Evolutionary conservation across 257 asterid genomes (phyloP), one percentile per base, ranked within the genome.

Genomic region (Forsythia suspensa): DNA sequence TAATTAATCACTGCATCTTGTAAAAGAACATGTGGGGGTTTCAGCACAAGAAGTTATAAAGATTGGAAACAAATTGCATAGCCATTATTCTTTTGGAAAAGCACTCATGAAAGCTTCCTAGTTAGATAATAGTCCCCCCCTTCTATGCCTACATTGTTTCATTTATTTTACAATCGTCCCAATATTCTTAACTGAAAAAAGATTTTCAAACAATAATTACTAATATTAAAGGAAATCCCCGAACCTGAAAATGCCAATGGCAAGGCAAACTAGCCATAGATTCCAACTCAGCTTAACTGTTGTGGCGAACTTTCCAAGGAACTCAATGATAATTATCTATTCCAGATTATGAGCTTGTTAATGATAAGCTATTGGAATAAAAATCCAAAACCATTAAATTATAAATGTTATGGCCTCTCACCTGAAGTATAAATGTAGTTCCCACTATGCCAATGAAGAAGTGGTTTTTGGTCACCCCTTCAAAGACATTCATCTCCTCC

Each of bases 361-460:
- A 69, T 71, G 29, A 43, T 68, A 75, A 73, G 42, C 61, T 61
- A 80, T 36, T 67, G 38, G 72, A 21, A 68, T 69, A 57, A 65
- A 74, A 18, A 7, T 55, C 15, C 11, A 43, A 55, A 72, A 13
- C 15, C 52, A 20, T 39, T 57, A 44, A 12, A 24, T 20, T 39
- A n/a, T 42, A 12, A 34, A 69, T 38, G 46, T 41, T 12, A 67
- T 59, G 80, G 11, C 77, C 71, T 36, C 85, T 70, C 57, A 93
- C 97, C 92, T 90, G 95, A 79, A 95, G 94, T 65, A 95, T 75
- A 48, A 91, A 86, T 73, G 99, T 93, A 34, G 82, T 70, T 84
- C 96, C 99, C 63, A 95, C 93, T 71, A 95, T 94, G 72, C 93
- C 98, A 24, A 76, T 74, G 83, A 95, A 95, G 85, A 95, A 94